Base-by-base conservation (phyloP, 768 basidiomycete species). In the Candolleomyces aberdarensis region DNA sequence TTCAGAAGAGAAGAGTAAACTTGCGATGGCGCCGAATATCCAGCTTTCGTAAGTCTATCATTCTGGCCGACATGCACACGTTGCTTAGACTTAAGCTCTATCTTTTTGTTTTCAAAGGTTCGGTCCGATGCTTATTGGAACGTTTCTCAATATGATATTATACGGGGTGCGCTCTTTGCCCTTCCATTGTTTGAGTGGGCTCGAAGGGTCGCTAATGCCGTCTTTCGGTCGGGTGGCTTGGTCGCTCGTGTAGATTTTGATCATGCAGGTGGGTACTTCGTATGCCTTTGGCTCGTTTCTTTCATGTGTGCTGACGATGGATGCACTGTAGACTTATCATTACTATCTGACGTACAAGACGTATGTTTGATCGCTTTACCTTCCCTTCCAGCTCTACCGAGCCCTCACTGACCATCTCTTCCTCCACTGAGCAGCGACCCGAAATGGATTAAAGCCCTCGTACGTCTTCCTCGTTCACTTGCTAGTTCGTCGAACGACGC, bases 41-140 rank as follows among this genome's bases (percentile, higher is more conserved):
- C 62, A 67, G 61, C 70, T 74, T 46, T 68, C 69, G 73, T 75
- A 57, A 61, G 74, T 67, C 22, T 39, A 47, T 22, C 11, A 19
- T 20, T n/a, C 1, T 51, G 3, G 3, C 26, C 26, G 26, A 26
- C 26, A 26, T 26, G 26, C 1, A 26, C 26, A 26, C 26, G 22
- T 31, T n/a, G 10, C 26, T 40, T 19, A 13, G 36, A 31, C 44
- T 57, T n/a, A 17, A 19, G 22, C 47, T 36, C 22, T 50, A 22
- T 39, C 48, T 51, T 53, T 8, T 19, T 46, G 31, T 20, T n/a
- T 29, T 7, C 3, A 22, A 58, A 79, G 80, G 40, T 79, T 75
- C 65, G 80, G 80, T 19, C 79, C 80, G 11, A 78, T 81, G 76
- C 71, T 80, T 41, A 69, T 80, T 57, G 80, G 78, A 31, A 71